These are phyloP conservation scores for Kazachstania sp. DNA, from an alignment of 1,139 yeast species.

Conservation along the genomic window DNA sequence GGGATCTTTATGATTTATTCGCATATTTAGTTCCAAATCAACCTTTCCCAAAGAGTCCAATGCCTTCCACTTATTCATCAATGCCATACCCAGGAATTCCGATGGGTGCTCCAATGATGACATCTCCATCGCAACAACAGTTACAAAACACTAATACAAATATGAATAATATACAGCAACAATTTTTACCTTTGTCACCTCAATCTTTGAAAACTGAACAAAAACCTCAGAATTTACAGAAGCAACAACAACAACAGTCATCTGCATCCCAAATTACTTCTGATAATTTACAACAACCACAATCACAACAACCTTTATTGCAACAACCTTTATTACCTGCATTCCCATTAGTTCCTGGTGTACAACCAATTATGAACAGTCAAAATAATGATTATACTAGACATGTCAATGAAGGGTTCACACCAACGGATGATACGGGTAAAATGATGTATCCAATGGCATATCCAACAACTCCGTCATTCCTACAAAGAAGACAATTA, in stretches of 20 bases:
- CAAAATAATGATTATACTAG: neutral
- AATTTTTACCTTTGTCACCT: neutral
- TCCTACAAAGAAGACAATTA: neutral
- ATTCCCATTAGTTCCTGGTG: neutral
- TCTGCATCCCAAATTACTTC: no score
- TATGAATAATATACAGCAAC: neutral
- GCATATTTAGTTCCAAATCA: slow-evolving; percentile 19
- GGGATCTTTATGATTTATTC: slow-evolving; percentile 27
- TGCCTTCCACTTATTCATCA: neutral
- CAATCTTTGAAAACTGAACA: neutral
- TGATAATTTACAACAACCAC: neutral
- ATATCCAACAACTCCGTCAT: slow-evolving; percentile 1
- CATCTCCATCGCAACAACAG: neutral
- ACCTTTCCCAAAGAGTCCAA: neutral
- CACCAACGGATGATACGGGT: neutral
- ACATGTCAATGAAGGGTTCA: neutral
- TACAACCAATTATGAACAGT: neutral
- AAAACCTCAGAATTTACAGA: neutral
- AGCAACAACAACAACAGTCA: neutral
- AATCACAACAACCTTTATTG: neutral
- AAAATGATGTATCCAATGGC: neutral
- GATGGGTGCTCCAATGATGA: neutral
- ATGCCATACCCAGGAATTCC: neutral
- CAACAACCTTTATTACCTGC: neutral
- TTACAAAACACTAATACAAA: no score